Evolutionary conservation across 768 basidiomycete species (phyloP).

Genomic region (Podaxis rugospora): DNA sequence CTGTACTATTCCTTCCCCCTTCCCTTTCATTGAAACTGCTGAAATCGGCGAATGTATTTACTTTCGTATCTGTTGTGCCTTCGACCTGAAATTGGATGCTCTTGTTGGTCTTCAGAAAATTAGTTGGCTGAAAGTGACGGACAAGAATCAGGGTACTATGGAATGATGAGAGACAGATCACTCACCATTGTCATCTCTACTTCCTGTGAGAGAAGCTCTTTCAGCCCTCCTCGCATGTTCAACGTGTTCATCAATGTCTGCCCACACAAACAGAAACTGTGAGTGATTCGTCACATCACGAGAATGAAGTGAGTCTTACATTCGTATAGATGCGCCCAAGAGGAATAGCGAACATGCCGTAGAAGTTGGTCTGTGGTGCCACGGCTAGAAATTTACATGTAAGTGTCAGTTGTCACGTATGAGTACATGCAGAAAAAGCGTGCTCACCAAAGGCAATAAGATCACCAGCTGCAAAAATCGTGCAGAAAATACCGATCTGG

Average conservation of each 20-base stretch:
- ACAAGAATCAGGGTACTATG: not conserved
- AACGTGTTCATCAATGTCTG: slow-evolving; percentile 12
- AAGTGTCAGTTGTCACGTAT: not conserved
- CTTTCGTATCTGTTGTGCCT: not conserved
- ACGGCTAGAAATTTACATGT: slow-evolving; percentile 15
- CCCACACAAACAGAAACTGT: no score
- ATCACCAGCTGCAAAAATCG: slow-evolving; percentile 46
- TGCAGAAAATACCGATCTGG: slow-evolving; percentile 49
- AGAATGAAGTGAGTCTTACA: slow-evolving; percentile 25
- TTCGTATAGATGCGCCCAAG: slow-evolving; percentile 43
- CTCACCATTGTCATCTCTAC: not conserved
- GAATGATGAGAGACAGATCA: not conserved
- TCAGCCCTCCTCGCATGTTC: slow-evolving; percentile 6
- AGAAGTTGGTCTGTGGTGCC: slow-evolving; percentile 27
- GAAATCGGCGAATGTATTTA: not conserved
- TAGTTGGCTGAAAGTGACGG: not conserved
- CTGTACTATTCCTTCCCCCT: not conserved
- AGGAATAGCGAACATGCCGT: slow-evolving; percentile 30
- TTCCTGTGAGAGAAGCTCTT: slow-evolving; percentile 5
- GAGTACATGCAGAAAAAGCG: not conserved
- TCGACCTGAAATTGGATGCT: not conserved
- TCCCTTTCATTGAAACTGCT: not conserved
- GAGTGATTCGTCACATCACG: not conserved
- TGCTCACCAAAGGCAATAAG: slow-evolving; percentile 31
- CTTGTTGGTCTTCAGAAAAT: not conserved